Evolutionary conservation across 2,329 filamentous ascomycete genomes (phyloP), one percentile per base, ranked within the genome.

Genomic region (Clathrospora elynae): DNA sequence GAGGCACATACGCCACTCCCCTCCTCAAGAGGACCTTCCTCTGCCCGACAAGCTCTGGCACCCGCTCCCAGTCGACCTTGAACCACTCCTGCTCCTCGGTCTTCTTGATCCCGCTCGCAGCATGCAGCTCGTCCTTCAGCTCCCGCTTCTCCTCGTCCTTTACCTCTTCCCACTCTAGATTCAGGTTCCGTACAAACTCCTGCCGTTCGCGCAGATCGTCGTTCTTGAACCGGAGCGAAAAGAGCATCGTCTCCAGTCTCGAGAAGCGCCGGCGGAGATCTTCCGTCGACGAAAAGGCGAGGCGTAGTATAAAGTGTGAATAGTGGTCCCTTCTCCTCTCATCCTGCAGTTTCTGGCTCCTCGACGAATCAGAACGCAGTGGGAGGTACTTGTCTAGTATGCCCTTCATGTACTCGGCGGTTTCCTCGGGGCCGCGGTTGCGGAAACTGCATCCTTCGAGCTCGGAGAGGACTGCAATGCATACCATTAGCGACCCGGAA

Each of bases 321-420:
- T 97, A 99, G 72, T 99, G 93, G 61, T 99, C 93, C 67, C 93
- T 95, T 70, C 92, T 88, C 18, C 92, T 81, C 73, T 99, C 89
- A 22, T 82, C 73, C 16, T 81, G 78, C 10, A 92, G 73, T 19
- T 76, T 75, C 8, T 72, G 71, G 10, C 75, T 74, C 14, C 76
- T 73, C 1, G 88, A 88, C 41, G 82, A 86, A 63, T 90, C 92
- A 29, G 86, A 80, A 49, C 85, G 83, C 12, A 96, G 83, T 0
- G 88, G 87, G 4, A 96, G 79, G 70, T 90, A 88, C 73, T 96
- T 96, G 47, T 91, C 83, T 35, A 97, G 81, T 30, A 96, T 81
- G 6, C 88, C 85, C 65, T 85, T 86, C 81, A 99, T 93, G 71
- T 96, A 87, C 5, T 79, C 73, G 13, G 83, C 82, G 12, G 90